Base-by-base conservation (phyloP, 108 stramenopile genomes). In the Cyclotella sp. region DNA sequence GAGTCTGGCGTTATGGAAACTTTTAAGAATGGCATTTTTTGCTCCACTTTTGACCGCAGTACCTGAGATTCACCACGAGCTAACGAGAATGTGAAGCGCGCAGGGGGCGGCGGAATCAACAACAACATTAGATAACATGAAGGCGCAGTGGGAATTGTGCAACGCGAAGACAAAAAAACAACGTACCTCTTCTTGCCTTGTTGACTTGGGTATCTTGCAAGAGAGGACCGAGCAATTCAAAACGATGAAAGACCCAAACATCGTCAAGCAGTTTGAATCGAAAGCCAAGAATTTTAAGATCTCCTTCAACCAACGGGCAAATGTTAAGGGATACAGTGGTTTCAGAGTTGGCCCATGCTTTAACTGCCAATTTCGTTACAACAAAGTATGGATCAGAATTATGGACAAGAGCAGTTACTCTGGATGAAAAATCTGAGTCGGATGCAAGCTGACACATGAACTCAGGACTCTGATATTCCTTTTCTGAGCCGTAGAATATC, bases 191-290 rank as follows among this genome's bases (percentile, higher is more conserved):
- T 67, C 84, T 88, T 19, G 82, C 77, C 42, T 87, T 81, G 47
- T 95, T 92, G 15, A 67, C 22, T 60, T 83, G 76, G 47, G 91
- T 92, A 68, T 95, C 85, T 58, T 92, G 84, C 24, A 95, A 74
- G 67, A 92, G 67, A 39, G 87, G 87, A 3, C 93, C 91, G 12
- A 63, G 77, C 41, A 92, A 68, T 59, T 87, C 67, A 62, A 93
- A 92, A 45, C 78, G 80, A 78, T 95, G 92, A 68, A 86, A 91
- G 30, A 93, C 63, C 94, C 94, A 95, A 28, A 93, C 88, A 44
- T 90, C 89, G 52, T 87, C 87, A 2, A 86, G 84, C 16, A 95
- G 62, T 66, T 86, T 86, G 63, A 70, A 93, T 55, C 94, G 85
- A 55, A 93, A 70, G 57, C 92, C 94, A 51, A 93, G 41, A 68